Evolutionary conservation across 1,284 basidiomycete genomes (phyloP).

Genomic region (Trichosporon inkin): DNA sequence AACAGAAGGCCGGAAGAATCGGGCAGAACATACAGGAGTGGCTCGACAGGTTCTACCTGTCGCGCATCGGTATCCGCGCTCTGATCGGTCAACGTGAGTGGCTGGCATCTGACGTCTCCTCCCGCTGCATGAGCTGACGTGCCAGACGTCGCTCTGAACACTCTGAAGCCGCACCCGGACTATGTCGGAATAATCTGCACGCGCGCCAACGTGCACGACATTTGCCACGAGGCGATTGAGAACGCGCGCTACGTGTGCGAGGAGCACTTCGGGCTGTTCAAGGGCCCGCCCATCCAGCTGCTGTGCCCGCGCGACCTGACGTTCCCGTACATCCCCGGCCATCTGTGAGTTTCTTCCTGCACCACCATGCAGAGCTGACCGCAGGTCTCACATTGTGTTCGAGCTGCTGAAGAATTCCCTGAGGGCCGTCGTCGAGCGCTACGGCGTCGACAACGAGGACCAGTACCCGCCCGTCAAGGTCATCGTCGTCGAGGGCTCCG

Average conservation of each 20-base stretch:
- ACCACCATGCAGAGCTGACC: neutral
- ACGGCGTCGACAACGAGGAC: conserved; percentile 69
- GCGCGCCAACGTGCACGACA: conserved; percentile 89
- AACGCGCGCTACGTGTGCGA: conserved; percentile 98
- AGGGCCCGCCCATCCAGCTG: conserved; percentile 91
- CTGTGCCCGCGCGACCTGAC: conserved; percentile 83
- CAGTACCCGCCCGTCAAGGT: conserved; percentile 92
- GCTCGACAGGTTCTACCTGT: conserved; percentile 97
- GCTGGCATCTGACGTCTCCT: neutral
- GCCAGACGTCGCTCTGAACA: conserved; percentile 84
- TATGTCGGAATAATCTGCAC: conserved; percentile 99
- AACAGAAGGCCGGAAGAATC: conserved; percentile 47
- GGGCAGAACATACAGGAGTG: conserved; percentile 90
- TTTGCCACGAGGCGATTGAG: conserved; percentile 95
- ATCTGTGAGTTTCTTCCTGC: conserved; percentile 56
- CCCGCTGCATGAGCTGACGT: conserved; percentile 5
- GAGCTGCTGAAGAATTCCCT: conserved; percentile 99
- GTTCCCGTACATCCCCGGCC: conserved; percentile 95
- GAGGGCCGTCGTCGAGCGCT: conserved; percentile 91
- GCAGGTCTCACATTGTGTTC: conserved; percentile 81
- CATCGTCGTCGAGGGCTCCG: conserved; percentile 86
- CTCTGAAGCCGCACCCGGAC: conserved; percentile 77
- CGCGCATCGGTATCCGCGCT: conserved; percentile 92
- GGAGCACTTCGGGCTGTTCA: conserved; percentile 93
- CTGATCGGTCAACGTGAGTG: conserved; percentile 68